Conservation (phyloP, 805 yeast species). For the Candida vaughaniae region DNA sequence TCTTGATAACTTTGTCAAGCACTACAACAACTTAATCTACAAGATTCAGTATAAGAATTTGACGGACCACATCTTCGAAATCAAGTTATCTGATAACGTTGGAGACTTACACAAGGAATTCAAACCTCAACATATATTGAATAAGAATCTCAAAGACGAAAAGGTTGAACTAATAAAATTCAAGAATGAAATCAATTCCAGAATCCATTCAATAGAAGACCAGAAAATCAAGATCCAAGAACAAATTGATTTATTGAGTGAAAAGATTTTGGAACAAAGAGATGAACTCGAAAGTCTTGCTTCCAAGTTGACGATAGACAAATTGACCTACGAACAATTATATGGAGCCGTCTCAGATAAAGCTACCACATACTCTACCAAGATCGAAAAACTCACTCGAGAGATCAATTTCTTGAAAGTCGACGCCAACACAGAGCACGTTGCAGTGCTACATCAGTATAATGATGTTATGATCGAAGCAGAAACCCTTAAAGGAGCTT, state of each 20-base stretch:
- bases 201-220: conserved; percentile 53
- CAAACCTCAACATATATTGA: conserved; percentile 35
- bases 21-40: conserved; percentile 56
- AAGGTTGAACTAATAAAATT: conserved; percentile 33
- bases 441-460: conserved; percentile 45
- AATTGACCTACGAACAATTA: conserved; percentile 54
- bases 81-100: conserved; percentile 28
- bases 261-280: conserved; percentile 54
- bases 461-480: conserved; percentile 53
- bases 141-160: conserved; percentile 46
- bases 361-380: conserved; percentile 54
- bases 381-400: conserved; percentile 61
- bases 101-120: conserved; percentile 14
- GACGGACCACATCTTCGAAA: conserved; percentile 34
- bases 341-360: conserved; percentile 55
- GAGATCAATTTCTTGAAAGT: conserved; percentile 52
- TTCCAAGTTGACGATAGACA: conserved; percentile 51
- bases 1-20: conserved; percentile 50
- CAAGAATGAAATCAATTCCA: conserved; percentile 36
- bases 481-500: conserved; percentile 48
- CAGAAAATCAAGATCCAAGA: conserved; percentile 59
- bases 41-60: conserved; percentile 33
- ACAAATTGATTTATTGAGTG: conserved; percentile 53
- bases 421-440: conserved; percentile 48
- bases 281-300: conserved; percentile 59